Evolutionary conservation across 441 rosid species (phyloP), one percentile per base, ranked within the genome.

Genomic region (Lagerstroemia fauriei): DNA sequence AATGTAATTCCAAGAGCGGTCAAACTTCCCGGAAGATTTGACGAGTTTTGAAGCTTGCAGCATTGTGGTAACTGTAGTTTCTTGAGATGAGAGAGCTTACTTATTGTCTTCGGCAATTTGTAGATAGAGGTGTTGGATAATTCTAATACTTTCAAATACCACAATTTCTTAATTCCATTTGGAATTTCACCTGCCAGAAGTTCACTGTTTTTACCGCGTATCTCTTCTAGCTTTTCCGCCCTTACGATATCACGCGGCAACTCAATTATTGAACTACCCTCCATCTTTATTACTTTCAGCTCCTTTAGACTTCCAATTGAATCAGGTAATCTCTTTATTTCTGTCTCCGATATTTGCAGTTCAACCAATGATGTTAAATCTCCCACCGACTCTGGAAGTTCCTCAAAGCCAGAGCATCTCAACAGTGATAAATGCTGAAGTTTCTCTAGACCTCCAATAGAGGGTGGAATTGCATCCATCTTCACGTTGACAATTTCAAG

Each of bases 31-130:
- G 81, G 81, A 46, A 78, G 73, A 29, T 46, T 20, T 61, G 59
- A 31, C 81, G 47, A 78, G 48, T 66, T 46, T 25, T 65, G 81
- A 78, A 65, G 72, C 38, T n/a, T 17, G 18, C 66, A 13, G 73
- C 81, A 78, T 34, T 27, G 18, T 14, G 51, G 46, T 59, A 80
- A 29, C 32, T 48, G 41, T 47, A 80, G 77, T 1, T 46, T 51
- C 76, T 69, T 10, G n/a, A 80, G 82, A 14, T 24, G 50, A 25
- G 65, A 9, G n/a, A 80, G 70, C 48, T 51, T 8, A 13, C 63
- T 51, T 11, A 80, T 51, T 31, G 18, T 29, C 17, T 69, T 3
- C 22, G 82, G 70, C 3, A 80, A 46, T 9, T 31, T 31, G 9
- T 31, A 2, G 4, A 20, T 11, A 46, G 3, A 46, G 61, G 76